A percentile compares a stretch with the other conserved stretches of the same genome.
phyloP scores from a whole-genome alignment of 1,284 basidiomycete species.

The Vanrija sp. region DNA sequence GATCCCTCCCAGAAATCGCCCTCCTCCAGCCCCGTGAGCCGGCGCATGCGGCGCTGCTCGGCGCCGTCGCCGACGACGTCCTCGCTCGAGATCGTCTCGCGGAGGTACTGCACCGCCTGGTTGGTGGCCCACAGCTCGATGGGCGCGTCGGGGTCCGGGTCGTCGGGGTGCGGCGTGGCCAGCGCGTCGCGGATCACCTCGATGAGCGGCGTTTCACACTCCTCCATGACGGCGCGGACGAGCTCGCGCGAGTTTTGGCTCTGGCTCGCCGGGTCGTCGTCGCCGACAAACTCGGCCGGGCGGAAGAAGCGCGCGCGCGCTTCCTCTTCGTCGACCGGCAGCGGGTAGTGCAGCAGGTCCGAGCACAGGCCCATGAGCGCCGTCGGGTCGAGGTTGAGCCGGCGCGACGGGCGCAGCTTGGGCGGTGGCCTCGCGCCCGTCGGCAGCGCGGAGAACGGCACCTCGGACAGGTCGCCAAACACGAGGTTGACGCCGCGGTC shows the following conservation, averaged over 20 bases:
- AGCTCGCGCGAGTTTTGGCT: constrained; percentile 43
- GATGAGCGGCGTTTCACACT: constrained; percentile 64
- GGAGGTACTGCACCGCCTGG: constrained; percentile 59
- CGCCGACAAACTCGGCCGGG: constrained; percentile 19
- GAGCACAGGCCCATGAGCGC: constrained; percentile 76
- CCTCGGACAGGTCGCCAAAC: constrained; percentile 57
- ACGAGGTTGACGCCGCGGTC: constrained; percentile 55
- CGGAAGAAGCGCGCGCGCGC: constrained; percentile 62
- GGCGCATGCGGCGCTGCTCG: constrained; percentile 40
- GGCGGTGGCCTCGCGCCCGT: constrained; percentile 62
- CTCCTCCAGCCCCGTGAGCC: constrained; percentile 36
- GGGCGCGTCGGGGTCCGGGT: not conserved
- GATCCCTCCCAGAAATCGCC: constrained; percentile 44
- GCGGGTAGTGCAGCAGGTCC: constrained; percentile 68
- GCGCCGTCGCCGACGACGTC: constrained; percentile 33
- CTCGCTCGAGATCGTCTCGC: constrained; percentile 35
- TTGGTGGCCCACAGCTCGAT: constrained; percentile 72
- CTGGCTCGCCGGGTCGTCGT: constrained; percentile 22
- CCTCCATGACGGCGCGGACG: constrained; percentile 53
- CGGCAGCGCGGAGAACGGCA: constrained; percentile 47
- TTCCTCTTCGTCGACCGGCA: constrained; percentile 56
- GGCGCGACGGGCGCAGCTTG: constrained; percentile 54
- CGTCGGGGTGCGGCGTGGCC: not conserved
- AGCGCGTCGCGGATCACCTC: constrained; percentile 57
- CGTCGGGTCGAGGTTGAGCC: constrained; percentile 62